Conservation (phyloP, 305 asterid species). For the Fraxinus velutina region DNA sequence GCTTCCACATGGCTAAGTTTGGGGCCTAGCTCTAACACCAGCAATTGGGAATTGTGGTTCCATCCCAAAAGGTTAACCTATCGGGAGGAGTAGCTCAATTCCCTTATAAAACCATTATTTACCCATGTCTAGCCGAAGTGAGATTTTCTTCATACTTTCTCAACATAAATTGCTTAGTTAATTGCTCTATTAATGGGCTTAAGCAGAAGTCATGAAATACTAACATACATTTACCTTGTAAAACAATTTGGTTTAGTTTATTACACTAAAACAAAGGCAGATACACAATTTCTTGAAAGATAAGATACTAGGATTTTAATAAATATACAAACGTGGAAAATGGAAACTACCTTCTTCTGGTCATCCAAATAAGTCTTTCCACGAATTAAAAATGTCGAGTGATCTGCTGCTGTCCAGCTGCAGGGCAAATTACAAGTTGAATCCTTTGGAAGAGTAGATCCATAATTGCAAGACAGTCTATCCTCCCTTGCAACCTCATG, state of each 20-base stretch:
- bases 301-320: not conserved
- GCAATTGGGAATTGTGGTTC: not conserved
- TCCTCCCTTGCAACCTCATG: conserved; percentile 83
- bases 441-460: conserved; percentile 89
- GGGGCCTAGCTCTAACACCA: not conserved
- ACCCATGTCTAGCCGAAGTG: not conserved
- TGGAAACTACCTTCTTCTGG: conserved; percentile 61
- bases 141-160: not conserved
- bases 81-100: not conserved
- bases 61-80: not conserved
- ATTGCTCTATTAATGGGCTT: not conserved
- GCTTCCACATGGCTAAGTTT: not conserved
- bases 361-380: conserved; percentile 90
- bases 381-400: conserved; percentile 83
- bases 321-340: conserved; percentile 14
- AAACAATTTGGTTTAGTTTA: not conserved
- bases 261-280: conserved; percentile 5
- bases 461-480: conserved; percentile 60
- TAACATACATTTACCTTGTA: not conserved
- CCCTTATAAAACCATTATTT: not conserved
- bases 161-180: not conserved
- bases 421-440: conserved; percentile 66
- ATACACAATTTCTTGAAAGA: not conserved
- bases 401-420: conserved; percentile 86
- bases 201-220: not conserved